A percentile compares a stretch with the other conserved stretches of the same genome.
Conservation (phyloP, 1,284 basidiomycete species). For the Fereydounia khargensis region DNA sequence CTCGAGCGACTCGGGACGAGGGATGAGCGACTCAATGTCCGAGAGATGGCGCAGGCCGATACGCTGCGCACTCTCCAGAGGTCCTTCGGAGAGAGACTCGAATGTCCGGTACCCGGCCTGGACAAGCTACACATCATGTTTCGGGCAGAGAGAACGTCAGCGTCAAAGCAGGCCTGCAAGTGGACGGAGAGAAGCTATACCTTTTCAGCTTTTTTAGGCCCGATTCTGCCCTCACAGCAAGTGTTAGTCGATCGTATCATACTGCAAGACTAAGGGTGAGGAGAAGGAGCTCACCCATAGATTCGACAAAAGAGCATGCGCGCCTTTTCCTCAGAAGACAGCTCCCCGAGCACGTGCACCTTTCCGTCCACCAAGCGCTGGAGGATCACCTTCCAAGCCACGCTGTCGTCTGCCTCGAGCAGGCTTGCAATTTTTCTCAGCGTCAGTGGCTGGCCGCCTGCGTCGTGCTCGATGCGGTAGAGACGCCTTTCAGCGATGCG, state of each 20-base stretch:
- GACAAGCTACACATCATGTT: constrained; percentile 10
- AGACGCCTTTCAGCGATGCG: constrained; percentile 20
- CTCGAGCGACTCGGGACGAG: constrained; percentile 10
- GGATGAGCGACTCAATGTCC: constrained; percentile 22
- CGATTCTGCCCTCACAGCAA: too few relatives aligned
- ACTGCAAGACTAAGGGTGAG: too few relatives aligned
- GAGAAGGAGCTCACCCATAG: too few relatives aligned
- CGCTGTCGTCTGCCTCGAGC: constrained; percentile 20
- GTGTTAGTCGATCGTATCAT: too few relatives aligned
- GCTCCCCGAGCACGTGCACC: constrained; percentile 10
- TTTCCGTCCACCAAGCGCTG: constrained; percentile 8
- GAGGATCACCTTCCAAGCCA: constrained; percentile 14
- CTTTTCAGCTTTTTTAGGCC: constrained; percentile 14
- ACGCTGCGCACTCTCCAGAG: constrained; percentile 13
- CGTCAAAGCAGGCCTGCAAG: too few relatives aligned
- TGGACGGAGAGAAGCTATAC: too few relatives aligned
- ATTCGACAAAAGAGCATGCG: constrained; percentile 15
- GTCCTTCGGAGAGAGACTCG: constrained; percentile 14
- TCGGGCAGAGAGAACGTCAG: too few relatives aligned
- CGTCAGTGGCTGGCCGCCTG: constrained; percentile 8
- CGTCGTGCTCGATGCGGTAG: constrained; percentile 21
- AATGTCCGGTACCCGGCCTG: constrained; percentile 16
- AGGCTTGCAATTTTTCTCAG: constrained; percentile 8
- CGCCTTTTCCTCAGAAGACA: constrained; percentile 8
- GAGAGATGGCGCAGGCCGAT: constrained; percentile 16